Evolutionary conservation across 2,329 filamentous ascomycete species (phyloP).

Genomic region (Periconia digitata): DNA sequence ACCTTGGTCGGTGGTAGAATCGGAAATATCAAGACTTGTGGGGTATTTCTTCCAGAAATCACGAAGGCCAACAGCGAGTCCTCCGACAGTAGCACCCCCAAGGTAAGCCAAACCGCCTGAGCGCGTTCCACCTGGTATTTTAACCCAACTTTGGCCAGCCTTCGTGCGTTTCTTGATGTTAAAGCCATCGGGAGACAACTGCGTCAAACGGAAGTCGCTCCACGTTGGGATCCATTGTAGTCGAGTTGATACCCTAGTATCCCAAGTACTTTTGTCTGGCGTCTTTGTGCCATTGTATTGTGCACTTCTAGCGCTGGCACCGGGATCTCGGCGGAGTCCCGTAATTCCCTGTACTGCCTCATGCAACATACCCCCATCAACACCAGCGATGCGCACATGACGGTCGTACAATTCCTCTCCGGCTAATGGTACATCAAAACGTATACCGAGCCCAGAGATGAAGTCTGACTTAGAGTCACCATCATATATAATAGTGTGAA

Average conservation of each 20-base stretch:
- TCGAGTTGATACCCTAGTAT: constrained; percentile 48
- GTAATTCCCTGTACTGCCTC: constrained; percentile 64
- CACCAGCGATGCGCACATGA: constrained; percentile 59
- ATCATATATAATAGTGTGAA: constrained; percentile 61
- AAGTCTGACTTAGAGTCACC: constrained; percentile 54
- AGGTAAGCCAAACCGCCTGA: constrained; percentile 61
- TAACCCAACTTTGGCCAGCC: constrained; percentile 59
- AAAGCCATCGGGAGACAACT: constrained; percentile 63
- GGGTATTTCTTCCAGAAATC: constrained; percentile 68
- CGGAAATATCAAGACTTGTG: constrained; percentile 58
- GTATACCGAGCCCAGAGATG: constrained; percentile 57
- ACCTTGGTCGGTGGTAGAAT: constrained; percentile 53
- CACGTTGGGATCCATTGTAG: constrained; percentile 61
- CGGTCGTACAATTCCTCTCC: constrained; percentile 59
- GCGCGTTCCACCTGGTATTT: constrained; percentile 58
- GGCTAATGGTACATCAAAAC: constrained; percentile 57
- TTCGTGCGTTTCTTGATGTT: constrained; percentile 63
- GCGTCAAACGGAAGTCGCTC: constrained; percentile 60
- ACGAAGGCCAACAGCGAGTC: constrained; percentile 59
- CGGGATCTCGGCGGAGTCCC: constrained; percentile 60
- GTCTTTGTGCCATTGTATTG: constrained; percentile 54
- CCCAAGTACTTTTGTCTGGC: constrained; percentile 51
- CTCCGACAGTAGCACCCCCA: constrained; percentile 59
- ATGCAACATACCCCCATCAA: constrained; percentile 57
- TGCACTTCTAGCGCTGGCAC: constrained; percentile 49